Conservation (phyloP, 345 rosid genomes). For the Crucihimalaya himalaica region DNA sequence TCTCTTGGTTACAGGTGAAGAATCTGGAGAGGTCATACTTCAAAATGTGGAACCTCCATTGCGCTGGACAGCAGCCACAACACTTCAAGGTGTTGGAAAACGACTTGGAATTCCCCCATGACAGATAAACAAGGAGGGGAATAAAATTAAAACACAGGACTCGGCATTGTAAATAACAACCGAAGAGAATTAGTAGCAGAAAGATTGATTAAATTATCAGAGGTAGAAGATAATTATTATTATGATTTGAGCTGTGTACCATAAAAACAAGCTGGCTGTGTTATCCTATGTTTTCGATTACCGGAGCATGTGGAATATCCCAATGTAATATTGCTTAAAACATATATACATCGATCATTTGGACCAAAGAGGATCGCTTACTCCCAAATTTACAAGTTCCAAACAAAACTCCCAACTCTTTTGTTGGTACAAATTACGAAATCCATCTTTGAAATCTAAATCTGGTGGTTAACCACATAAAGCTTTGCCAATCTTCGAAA, state of each 20-base stretch:
- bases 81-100: constrained; percentile 82
- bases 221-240: constrained; percentile 3
- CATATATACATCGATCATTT: background rate
- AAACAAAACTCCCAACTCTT: background rate
- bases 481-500: background rate
- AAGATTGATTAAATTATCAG: constrained; percentile 28
- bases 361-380: background rate
- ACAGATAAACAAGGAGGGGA: constrained; percentile 43
- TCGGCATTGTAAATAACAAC: constrained; percentile 47
- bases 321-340: constrained; percentile 1
- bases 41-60: constrained; percentile 93
- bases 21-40: constrained; percentile 88
- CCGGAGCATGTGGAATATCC: background rate
- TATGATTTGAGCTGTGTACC: constrained; percentile 17
- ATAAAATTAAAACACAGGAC: constrained; percentile 12
- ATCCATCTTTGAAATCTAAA: background rate
- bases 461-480: background rate
- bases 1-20: constrained; percentile 57
- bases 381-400: background rate
- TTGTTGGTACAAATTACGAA: background rate
- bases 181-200: constrained; percentile 39
- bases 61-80: constrained; percentile 71
- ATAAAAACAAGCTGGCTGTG: constrained; percentile 8
- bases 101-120: constrained; percentile 73
- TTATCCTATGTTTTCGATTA: background rate